Evolutionary conservation across 1,284 basidiomycete genomes (phyloP).

Genomic region (Trametes hirsuta): DNA sequence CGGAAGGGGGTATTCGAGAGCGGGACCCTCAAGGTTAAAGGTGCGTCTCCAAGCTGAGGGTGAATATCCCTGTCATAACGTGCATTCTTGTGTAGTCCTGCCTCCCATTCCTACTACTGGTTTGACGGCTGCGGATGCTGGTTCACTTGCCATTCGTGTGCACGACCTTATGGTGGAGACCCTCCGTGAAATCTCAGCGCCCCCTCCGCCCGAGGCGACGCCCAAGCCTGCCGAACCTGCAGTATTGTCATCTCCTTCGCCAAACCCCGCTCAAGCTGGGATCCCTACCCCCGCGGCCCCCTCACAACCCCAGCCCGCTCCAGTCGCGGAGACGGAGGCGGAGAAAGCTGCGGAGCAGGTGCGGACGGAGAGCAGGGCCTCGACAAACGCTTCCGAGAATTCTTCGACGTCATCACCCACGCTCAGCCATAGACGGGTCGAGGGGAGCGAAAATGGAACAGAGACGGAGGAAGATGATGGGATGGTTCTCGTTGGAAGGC

Average conservation of each 20-base stretch:
- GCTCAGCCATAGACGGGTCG: constrained; percentile 34
- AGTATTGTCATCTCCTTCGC: constrained; percentile 18
- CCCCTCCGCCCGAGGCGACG: constrained; percentile 34
- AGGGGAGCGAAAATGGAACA: constrained; percentile 59
- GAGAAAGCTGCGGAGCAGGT: constrained; percentile 16
- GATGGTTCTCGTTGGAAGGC: constrained; percentile 73
- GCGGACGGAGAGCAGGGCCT: constrained; percentile 36
- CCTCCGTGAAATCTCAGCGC: constrained; percentile 67
- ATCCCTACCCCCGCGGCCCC: constrained; percentile 15
- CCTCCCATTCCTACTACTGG: constrained; percentile 77
- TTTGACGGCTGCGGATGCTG: constrained; percentile 67
- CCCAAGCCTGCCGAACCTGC: constrained; percentile 21
- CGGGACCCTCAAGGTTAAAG: constrained; percentile 82
- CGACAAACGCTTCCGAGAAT: constrained; percentile 41
- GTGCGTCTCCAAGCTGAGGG: constrained; percentile 49
- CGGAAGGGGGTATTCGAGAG: constrained; percentile 77
- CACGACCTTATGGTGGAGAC: constrained; percentile 74
- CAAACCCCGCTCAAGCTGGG: constrained; percentile 1
- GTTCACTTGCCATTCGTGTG: constrained; percentile 63
- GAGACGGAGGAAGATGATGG: constrained; percentile 83
- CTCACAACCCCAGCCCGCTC: constrained; percentile 10
- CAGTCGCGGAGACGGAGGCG: constrained; percentile 5
- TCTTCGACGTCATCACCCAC: constrained; percentile 42
- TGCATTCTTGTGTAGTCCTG: constrained; percentile 54
- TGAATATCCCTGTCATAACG: neutral